These are phyloP conservation scores for Fusarium burgessii DNA, from an alignment of 2,329 filamentous ascomycete genomes.

Conservation along the genomic window DNA sequence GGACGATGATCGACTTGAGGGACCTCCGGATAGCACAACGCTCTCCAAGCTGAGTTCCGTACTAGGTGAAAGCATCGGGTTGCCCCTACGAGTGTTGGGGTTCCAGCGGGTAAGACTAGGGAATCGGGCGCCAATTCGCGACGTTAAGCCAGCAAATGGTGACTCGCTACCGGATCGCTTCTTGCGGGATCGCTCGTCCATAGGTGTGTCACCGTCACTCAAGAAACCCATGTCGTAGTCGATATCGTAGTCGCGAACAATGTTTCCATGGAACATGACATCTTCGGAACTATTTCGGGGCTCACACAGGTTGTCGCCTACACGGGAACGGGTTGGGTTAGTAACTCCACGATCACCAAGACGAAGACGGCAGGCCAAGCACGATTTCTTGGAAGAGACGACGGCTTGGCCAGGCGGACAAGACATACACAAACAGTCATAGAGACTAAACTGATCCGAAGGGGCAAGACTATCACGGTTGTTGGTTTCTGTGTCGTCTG, in stretches of 20 bases:
- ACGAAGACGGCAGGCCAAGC: conserved; percentile 12
- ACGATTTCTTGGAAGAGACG: conserved; percentile 3
- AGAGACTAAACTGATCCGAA: conserved; percentile 59
- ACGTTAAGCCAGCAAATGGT: conserved; percentile 70
- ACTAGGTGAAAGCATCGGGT: conserved; percentile 68
- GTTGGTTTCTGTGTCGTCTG: conserved; percentile 45
- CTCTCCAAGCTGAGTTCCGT: conserved; percentile 89
- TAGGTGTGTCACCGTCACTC: conserved; percentile 70
- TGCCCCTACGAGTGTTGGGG: conserved; percentile 58
- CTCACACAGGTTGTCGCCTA: conserved; percentile 72
- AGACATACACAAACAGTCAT: conserved; percentile 80
- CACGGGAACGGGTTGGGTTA: conserved; percentile 26
- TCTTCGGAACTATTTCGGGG: conserved; percentile 63
- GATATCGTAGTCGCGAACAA: conserved; percentile 60
- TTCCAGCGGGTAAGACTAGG: conserved; percentile 65
- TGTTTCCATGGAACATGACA: conserved; percentile 49
- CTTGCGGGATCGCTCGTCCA: conserved; percentile 61
- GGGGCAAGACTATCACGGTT: conserved; percentile 62
- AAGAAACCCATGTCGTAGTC: conserved; percentile 77
- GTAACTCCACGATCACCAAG: conserved; percentile 22
- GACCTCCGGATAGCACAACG: conserved; percentile 71
- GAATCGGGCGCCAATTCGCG: conserved; percentile 73
- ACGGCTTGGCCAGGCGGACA: conserved; percentile 14
- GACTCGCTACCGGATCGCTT: conserved; percentile 70
- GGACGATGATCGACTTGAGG: conserved; percentile 84